Evolutionary conservation across 768 basidiomycete species (phyloP).

Genomic region (Naganishia friedmannii): DNA sequence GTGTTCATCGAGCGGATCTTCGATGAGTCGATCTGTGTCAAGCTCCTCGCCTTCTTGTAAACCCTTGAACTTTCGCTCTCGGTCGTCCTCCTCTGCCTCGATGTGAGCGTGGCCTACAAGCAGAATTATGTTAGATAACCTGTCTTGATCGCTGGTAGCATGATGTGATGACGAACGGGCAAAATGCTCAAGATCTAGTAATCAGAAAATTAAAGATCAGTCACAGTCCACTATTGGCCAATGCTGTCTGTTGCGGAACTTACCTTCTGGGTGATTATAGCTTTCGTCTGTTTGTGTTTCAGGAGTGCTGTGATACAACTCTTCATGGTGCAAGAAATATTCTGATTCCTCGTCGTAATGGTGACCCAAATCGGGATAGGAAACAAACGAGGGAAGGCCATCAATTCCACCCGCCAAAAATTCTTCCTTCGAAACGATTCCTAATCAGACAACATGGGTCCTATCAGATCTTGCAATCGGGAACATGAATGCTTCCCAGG

Average conservation of each 20-base stretch:
- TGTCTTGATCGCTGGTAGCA: not conserved
- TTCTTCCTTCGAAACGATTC: conserved; percentile 42
- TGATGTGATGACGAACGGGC: conserved; percentile 52
- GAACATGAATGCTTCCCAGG: not conserved
- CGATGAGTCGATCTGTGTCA: conserved; percentile 59
- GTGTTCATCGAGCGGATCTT: conserved; percentile 50
- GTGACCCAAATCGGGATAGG: conserved; percentile 50
- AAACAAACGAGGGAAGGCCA: conserved; percentile 50
- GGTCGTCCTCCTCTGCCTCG: conserved; percentile 75
- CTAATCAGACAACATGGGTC: not conserved
- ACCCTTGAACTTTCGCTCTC: conserved; percentile 80
- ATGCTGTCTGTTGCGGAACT: conserved; percentile 12
- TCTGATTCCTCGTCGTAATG: conserved; percentile 53
- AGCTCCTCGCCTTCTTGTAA: conserved; percentile 58
- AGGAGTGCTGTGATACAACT: conserved; percentile 88
- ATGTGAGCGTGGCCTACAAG: conserved; percentile 69
- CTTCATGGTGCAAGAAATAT: conserved; percentile 77
- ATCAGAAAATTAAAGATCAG: too few relatives aligned
- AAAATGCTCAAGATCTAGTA: conserved; percentile 70
- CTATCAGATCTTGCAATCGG: not conserved
- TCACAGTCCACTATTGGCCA: too few relatives aligned
- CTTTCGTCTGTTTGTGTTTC: conserved; percentile 96
- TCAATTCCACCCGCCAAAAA: conserved; percentile 48
- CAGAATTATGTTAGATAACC: not conserved
- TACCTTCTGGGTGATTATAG: conserved; percentile 87